Evolutionary conservation across 352 stramenopile genomes (phyloP), one percentile per base, ranked within the genome.

Genomic region (Pythium coloratum): DNA sequence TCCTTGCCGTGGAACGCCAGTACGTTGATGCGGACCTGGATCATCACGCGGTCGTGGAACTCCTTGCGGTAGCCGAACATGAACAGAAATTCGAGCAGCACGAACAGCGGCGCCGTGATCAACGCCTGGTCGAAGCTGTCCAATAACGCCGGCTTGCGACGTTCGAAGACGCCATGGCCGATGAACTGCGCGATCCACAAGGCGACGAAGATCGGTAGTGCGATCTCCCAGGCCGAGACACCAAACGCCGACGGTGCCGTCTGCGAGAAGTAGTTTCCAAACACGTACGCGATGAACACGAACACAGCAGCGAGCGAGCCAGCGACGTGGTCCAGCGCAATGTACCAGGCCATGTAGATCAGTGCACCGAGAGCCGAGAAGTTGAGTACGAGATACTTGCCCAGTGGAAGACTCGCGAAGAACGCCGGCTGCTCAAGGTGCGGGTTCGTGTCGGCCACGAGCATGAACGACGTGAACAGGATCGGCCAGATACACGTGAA

Each of bases 401-500:
- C 60, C 47, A 69, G 78, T 9, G 79, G 74, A 6, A 86, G 47
- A 9, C 30, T 60, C 0, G 62, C 47, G 30, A 81, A 42, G 38
- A 75, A 62, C 3, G 50, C 61, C 0, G 81, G 77, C 26, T 63
- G 46, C 4, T 77, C 62, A 0, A 70, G 44, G 50, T 85, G 72
- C 36, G 76, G 44, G 46, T 79, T 51, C 20, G 82, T 72, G 28
- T 76, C 72, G 50, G 81, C 78, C 34, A 89, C 72, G 53, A 95
- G 72, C 30, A 82, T 86, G 54, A 93, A 70, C 54, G 75, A 82
- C 42, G 88, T 89, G 69, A 91, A 78, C 57, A 96, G 80, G 63
- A 96, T 93, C 60, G 85, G 88, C 82, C 85, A 94, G 71, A 96
- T 92, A 72, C 84, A 96, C 26, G 73, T 53, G 36, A 96, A 81